Evolutionary conservation across 345 rosid genomes (phyloP).

Genomic region (Brassica incana): DNA sequence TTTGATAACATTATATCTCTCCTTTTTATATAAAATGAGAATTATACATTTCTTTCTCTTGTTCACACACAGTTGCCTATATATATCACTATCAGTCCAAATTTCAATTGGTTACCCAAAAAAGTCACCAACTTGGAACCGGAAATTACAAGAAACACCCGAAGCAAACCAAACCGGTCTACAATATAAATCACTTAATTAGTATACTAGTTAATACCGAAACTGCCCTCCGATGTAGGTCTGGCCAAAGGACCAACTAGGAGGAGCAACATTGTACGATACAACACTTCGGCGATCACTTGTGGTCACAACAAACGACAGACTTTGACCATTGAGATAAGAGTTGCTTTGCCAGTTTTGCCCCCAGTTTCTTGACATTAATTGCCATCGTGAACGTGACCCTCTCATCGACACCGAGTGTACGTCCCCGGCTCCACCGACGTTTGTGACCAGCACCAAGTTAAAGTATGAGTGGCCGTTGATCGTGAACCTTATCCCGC

Average conservation of each 20-base stretch:
- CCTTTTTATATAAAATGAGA: conserved; percentile 4
- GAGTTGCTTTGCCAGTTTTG: conserved; percentile 87
- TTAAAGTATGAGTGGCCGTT: conserved; percentile 84
- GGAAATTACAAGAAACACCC: background rate
- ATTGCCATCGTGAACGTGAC: conserved; percentile 61
- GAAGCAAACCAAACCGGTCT: conserved; percentile 11
- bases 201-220: conserved; percentile 33
- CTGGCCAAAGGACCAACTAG: conserved; percentile 76
- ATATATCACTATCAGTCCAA: conserved; percentile 22
- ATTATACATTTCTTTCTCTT: background rate
- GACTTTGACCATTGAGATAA: conserved; percentile 64
- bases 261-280: conserved; percentile 66
- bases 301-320: conserved; percentile 66
- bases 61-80: conserved; percentile 14
- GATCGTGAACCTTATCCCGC: conserved; percentile 72
- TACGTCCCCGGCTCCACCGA: conserved; percentile 78
- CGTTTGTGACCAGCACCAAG: conserved; percentile 66
- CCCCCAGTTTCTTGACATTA: conserved; percentile 86
- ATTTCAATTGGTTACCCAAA: conserved; percentile 30
- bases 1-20: background rate
- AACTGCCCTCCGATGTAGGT: conserved; percentile 67
- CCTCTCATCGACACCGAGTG: conserved; percentile 65
- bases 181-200: background rate
- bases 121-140: conserved; percentile 32
- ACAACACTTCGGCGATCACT: conserved; percentile 62